A percentile compares a stretch with the other conserved stretches of the same genome.
phyloP scores from a whole-genome alignment of 2,329 filamentous ascomycete species.

The Nigrograna mackinnonii region DNA sequence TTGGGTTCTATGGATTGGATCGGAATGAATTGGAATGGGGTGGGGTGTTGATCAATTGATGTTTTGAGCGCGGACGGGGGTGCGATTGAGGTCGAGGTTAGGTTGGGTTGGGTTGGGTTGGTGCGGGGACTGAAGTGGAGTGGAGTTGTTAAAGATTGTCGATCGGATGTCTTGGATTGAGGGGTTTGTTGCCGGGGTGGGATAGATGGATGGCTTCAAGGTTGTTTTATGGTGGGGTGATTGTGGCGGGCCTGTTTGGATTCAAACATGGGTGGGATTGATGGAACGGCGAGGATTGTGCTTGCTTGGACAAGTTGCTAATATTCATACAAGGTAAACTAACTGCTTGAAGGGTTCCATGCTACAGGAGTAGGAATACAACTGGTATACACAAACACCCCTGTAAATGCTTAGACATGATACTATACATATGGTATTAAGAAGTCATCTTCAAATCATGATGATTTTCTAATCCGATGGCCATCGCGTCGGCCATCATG shows the following conservation, averaged over 20 bases:
- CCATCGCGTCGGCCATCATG: constrained; percentile 12
- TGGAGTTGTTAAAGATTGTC: neutral
- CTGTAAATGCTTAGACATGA: neutral
- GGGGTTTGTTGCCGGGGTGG: too few relatives aligned
- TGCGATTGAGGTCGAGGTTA: neutral
- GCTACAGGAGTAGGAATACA: too few relatives aligned
- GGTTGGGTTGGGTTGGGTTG: neutral
- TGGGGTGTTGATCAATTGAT: neutral
- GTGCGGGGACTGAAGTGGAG: neutral
- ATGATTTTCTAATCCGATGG: neutral
- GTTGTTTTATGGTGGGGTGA: too few relatives aligned
- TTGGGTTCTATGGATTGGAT: neutral
- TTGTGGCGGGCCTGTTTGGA: neutral
- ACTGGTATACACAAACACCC: too few relatives aligned
- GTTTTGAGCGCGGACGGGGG: neutral
- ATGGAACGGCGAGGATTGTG: neutral
- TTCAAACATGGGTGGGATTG: neutral
- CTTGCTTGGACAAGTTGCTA: neutral
- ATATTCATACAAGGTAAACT: neutral
- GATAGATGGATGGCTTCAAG: too few relatives aligned
- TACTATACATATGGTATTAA: neutral
- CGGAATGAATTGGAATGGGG: neutral
- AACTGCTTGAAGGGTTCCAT: neutral
- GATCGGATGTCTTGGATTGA: too few relatives aligned
- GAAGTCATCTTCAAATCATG: neutral